phyloP scores from a whole-genome alignment of 768 basidiomycete species.

The Suillus luteus region DNA sequence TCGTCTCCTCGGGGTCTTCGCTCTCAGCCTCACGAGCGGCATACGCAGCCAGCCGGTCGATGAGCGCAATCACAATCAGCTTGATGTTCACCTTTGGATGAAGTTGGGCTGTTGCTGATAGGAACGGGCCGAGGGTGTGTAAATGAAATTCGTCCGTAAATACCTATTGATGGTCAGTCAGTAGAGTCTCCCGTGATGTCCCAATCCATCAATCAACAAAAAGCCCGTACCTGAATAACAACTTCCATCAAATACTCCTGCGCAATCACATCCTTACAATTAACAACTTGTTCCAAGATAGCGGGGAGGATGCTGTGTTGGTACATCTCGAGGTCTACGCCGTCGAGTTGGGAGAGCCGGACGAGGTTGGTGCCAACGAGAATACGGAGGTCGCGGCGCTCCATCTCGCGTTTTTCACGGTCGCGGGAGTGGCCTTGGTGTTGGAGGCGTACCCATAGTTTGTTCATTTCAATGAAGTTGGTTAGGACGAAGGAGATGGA shows the following conservation, averaged over 20 bases:
- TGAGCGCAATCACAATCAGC: constrained; percentile 94
- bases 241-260: constrained; percentile 99
- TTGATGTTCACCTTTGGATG: constrained; percentile 99
- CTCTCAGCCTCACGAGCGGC: constrained; percentile 97
- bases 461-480: constrained; percentile 99
- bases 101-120: constrained; percentile 92
- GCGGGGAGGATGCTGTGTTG: constrained; percentile 83
- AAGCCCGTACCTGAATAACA: constrained; percentile 79
- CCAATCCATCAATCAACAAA: neutral
- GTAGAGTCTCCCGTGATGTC: neutral
- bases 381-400: constrained; percentile 92
- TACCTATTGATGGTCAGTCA: constrained; percentile 53
- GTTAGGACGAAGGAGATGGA: constrained; percentile 95
- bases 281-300: constrained; percentile 95
- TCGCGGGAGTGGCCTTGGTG: constrained; percentile 98
- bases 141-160: constrained; percentile 99
- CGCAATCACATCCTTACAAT: constrained; percentile 97
- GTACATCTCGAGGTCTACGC: constrained; percentile 94
- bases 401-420: constrained; percentile 95
- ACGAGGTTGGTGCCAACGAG: constrained; percentile 98
- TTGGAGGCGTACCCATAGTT: constrained; percentile 97
- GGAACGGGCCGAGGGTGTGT: constrained; percentile 93
- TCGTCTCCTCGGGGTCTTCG: constrained; percentile 94
- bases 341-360: constrained; percentile 91
- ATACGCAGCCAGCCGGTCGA: constrained; percentile 93